Percentiles rank a stretch among this genome's conserved stretches.
Evolutionary conservation across 306 rosid genomes (phyloP).

Genomic region (Alnus glutinosa): DNA sequence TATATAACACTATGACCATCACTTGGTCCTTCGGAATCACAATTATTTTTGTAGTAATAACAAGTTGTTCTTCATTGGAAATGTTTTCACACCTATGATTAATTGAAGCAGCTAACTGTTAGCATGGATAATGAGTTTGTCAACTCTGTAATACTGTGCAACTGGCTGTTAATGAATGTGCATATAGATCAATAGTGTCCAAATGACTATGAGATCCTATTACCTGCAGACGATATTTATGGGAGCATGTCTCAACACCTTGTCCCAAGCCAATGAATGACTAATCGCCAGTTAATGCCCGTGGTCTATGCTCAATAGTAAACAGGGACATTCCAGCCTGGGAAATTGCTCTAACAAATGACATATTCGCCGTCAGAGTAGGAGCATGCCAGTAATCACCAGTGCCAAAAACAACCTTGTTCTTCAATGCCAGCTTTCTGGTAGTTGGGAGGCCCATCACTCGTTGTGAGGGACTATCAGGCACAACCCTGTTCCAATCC

Average conservation of each 20-base stretch:
- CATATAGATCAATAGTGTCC: not conserved
- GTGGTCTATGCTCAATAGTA: slow-evolving; percentile 73
- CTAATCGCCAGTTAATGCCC: slow-evolving; percentile 87
- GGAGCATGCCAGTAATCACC: slow-evolving; percentile 89
- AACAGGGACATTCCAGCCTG: slow-evolving; percentile 92
- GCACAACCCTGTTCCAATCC: slow-evolving; percentile 65
- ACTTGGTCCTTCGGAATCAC: slow-evolving; percentile 6
- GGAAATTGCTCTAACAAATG: slow-evolving; percentile 85
- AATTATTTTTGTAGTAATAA: not conserved
- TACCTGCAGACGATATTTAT: slow-evolving; percentile 20
- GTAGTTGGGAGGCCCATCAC: slow-evolving; percentile 83
- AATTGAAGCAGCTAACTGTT: not conserved
- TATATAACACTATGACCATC: too few relatives aligned
- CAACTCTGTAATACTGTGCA: not conserved
- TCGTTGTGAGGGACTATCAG: slow-evolving; percentile 75
- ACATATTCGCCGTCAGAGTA: slow-evolving; percentile 91
- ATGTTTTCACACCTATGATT: not conserved
- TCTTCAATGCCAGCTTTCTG: slow-evolving; percentile 83
- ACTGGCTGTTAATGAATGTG: not conserved
- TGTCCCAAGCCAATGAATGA: not conserved
- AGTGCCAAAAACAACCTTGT: slow-evolving; percentile 86
- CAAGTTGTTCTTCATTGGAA: too few relatives aligned
- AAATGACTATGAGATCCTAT: slow-evolving; percentile 10
- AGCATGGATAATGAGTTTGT: not conserved
- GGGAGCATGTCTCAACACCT: too few relatives aligned